phyloP scores from a whole-genome alignment of 345 rosid species.

The Psidium guajava region DNA sequence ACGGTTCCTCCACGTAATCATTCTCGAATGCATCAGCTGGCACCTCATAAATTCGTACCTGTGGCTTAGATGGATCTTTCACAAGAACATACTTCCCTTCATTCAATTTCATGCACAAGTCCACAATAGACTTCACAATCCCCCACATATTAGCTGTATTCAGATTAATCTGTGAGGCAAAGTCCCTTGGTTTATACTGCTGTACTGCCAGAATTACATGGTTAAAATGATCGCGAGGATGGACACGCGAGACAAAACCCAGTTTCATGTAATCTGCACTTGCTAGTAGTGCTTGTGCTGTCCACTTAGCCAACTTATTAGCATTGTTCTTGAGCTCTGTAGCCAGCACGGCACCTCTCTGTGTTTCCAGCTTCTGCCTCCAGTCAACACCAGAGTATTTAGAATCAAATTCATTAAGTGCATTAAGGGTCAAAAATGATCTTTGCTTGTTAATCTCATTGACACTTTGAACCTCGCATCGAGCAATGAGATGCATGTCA shows the following conservation, averaged over 20 bases:
- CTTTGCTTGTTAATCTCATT: slow-evolving; percentile 69
- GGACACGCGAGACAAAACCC: slow-evolving; percentile 92
- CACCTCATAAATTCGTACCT: slow-evolving; percentile 90
- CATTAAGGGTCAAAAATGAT: slow-evolving; percentile 73
- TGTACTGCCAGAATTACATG: slow-evolving; percentile 84
- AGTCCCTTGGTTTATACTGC: slow-evolving; percentile 87
- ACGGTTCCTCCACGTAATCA: slow-evolving; percentile 89
- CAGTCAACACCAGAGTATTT: slow-evolving; percentile 96
- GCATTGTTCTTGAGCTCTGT: slow-evolving; percentile 95
- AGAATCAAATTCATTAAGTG: slow-evolving; percentile 91
- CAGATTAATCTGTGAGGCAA: slow-evolving; percentile 84
- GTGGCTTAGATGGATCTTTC: slow-evolving; percentile 92
- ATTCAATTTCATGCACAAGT: slow-evolving; percentile 83
- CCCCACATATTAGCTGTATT: slow-evolving; percentile 96
- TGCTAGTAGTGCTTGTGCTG: slow-evolving; percentile 85
- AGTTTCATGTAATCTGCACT: slow-evolving; percentile 96
- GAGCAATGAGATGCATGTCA: slow-evolving; percentile 59
- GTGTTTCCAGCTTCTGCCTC: slow-evolving; percentile 98
- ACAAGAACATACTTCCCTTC: slow-evolving; percentile 93
- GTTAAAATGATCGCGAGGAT: slow-evolving; percentile 95
- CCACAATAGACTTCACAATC: slow-evolving; percentile 85
- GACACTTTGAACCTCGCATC: slow-evolving; percentile 93
- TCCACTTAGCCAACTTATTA: slow-evolving; percentile 93
- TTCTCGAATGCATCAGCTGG: slow-evolving; percentile 97
- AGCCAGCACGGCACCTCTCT: slow-evolving; percentile 94